Percentiles rank a stretch among this genome's conserved stretches.
Evolutionary conservation across 2,329 filamentous ascomycete species (phyloP).

Genomic region (Aureobasidium sp.): DNA sequence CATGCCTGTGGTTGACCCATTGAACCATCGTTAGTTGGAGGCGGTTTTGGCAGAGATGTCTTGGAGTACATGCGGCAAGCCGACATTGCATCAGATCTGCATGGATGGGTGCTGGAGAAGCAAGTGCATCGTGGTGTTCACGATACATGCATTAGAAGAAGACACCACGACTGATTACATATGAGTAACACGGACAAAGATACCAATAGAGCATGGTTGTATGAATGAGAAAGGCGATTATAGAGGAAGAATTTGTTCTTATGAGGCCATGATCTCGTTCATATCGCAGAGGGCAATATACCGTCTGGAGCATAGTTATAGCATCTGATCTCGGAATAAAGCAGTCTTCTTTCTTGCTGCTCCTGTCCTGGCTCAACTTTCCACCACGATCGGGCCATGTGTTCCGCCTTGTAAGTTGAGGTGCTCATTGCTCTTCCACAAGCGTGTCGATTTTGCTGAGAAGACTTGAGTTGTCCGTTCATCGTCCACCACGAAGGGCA

Average conservation of each 20-base stretch:
- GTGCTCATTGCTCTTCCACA: background rate
- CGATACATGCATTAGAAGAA: background rate
- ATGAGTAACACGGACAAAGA: no score
- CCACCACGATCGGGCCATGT: background rate
- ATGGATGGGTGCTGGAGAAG: no score
- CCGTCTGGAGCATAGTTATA: background rate
- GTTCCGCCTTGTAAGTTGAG: background rate
- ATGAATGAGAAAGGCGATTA: background rate
- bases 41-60: no score
- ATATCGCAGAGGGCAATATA: background rate
- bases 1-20: no score
- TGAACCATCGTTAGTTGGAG: background rate
- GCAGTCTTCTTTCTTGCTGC: background rate
- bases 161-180: no score
- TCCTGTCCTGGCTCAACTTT: background rate
- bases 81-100: no score
- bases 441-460: background rate
- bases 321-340: background rate
- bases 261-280: background rate
- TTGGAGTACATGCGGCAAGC: no score
- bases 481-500: conserved; percentile 74
- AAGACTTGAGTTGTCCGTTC: background rate
- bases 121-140: no score
- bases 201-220: background rate
- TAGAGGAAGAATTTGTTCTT: background rate